Evolutionary conservation across 768 basidiomycete genomes (phyloP), one percentile per base, ranked within the genome.

Genomic region (Suillus cothurnatus): DNA sequence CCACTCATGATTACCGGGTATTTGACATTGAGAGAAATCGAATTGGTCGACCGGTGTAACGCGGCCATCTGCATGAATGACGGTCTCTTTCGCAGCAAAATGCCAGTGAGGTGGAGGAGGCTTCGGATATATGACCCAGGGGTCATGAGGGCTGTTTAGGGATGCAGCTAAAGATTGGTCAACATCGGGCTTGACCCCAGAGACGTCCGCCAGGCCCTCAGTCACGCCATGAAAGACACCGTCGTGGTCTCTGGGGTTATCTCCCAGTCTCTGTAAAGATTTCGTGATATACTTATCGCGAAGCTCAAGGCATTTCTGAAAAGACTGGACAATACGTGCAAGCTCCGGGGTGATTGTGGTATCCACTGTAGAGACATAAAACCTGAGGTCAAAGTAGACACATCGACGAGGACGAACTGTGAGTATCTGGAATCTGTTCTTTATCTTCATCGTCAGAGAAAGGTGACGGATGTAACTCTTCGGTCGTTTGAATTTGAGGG

Each of bases 51-150:
- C 72, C 49, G 69, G 64, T 47, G 72, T 61, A 60, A 69, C 66
- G 62, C 28, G 69, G 63, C 38, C 77, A 59, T 82, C 83, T 12
- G 79, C 69, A 64, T 81, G 85, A 39, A 84, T 79, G 9, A 78
- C 79, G 14, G 80, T 78, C 28, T 83, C 75, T 58, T 85, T 79
- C 56, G 85, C 80, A 47, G 80, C 84, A 89, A 92, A 95, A 71
- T 94, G 94, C 97, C 97, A 99, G 71, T 95, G 95, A 0, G 96
- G 97, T 4, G 94, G 93, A 0, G 97, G 97, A 6, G 97, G 96
- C 14, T 82, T 84, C 0, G 97, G 97, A 70, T 97, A 97, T 69
- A 98, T 91, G 62, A 84, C 86, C 97, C 97, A 99, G 5, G 86
- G 80, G 43, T 85, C 71, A 69, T 84, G 80, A 19, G 77, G 72